These are phyloP conservation scores for Beauveria rudraprayagi DNA, from an alignment of 2,329 filamentous ascomycete genomes.

Conservation along the genomic window DNA sequence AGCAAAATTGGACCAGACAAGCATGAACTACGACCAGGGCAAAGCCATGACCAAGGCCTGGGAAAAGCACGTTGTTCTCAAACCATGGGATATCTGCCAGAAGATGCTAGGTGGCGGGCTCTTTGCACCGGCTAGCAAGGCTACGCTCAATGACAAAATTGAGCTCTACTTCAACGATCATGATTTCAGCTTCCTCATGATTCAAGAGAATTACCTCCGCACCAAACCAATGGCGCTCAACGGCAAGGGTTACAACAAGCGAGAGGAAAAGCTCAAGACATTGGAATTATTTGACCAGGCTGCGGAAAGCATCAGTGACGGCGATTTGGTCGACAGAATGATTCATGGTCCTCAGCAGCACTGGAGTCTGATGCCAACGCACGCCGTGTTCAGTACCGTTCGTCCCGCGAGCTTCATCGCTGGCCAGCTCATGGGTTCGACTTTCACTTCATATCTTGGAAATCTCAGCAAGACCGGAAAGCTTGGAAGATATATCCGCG, in stretches of 20 bases:
- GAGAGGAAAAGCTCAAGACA: slow-evolving; percentile 69
- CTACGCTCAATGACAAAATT: slow-evolving; percentile 93
- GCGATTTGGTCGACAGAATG: slow-evolving; percentile 93
- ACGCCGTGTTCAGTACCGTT: slow-evolving; percentile 93
- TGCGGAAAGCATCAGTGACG: slow-evolving; percentile 93
- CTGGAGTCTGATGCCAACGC: slow-evolving; percentile 95
- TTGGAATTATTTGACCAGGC: slow-evolving; percentile 81
- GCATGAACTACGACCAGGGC: slow-evolving; percentile 75
- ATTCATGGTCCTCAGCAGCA: slow-evolving; percentile 97
- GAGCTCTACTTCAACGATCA: slow-evolving; percentile 99
- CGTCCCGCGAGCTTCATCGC: slow-evolving; percentile 80
- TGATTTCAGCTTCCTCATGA: slow-evolving; percentile 94
- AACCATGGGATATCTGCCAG: slow-evolving; percentile 95
- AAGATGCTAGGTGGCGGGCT: slow-evolving; percentile 86
- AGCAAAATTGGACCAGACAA: slow-evolving; percentile 75
- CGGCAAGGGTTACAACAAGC: slow-evolving; percentile 46
- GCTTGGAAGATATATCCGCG: slow-evolving; percentile 74
- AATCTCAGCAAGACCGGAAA: slow-evolving; percentile 84
- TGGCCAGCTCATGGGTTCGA: slow-evolving; percentile 65
- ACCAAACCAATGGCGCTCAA: slow-evolving; percentile 64
- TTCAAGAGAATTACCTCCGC: slow-evolving; percentile 93
- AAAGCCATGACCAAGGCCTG: slow-evolving; percentile 95
- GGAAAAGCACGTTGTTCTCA: slow-evolving; percentile 95
- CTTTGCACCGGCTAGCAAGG: slow-evolving; percentile 74
- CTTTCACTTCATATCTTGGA: slow-evolving; percentile 87